These are phyloP conservation scores for Russula compacta DNA, from an alignment of 768 basidiomycete genomes.

Conservation along the genomic window DNA sequence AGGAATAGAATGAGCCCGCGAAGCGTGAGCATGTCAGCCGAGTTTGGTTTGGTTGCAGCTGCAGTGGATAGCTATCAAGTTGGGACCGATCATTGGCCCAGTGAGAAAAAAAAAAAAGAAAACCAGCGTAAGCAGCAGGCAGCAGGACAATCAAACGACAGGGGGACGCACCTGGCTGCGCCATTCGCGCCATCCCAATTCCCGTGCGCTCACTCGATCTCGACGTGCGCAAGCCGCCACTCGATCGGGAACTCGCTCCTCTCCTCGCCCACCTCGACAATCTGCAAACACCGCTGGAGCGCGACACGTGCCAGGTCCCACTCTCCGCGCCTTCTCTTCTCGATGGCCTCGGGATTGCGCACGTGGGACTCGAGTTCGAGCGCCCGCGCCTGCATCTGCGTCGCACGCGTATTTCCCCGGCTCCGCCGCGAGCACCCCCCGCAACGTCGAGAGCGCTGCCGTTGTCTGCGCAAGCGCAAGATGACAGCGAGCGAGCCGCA, in stretches of 20 bases:
- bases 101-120: neutral
- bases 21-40: slow-evolving; percentile 70
- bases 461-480: slow-evolving; percentile 64
- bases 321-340: slow-evolving; percentile 44
- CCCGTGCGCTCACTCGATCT: slow-evolving; percentile 63
- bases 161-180: slow-evolving; percentile 60
- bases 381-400: slow-evolving; percentile 52
- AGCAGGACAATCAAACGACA: neutral
- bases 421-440: slow-evolving; percentile 36
- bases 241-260: slow-evolving; percentile 66
- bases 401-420: neutral
- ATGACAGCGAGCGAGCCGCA: slow-evolving; percentile 79
- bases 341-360: slow-evolving; percentile 49
- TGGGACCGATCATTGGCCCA: no score
- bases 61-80: slow-evolving; percentile 56
- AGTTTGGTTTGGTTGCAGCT: slow-evolving; percentile 58
- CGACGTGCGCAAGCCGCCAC: slow-evolving; percentile 75
- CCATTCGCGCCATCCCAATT: slow-evolving; percentile 66
- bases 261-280: slow-evolving; percentile 67
- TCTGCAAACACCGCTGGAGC: slow-evolving; percentile 65
- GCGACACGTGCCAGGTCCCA: slow-evolving; percentile 77
- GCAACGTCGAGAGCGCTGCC: slow-evolving; percentile 57
- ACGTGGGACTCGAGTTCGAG: slow-evolving; percentile 56
- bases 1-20: slow-evolving; percentile 76
- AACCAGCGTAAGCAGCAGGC: neutral